These are phyloP conservation scores for Teunomyces cretensis DNA, from an alignment of 805 yeast species.

Conservation along the genomic window DNA sequence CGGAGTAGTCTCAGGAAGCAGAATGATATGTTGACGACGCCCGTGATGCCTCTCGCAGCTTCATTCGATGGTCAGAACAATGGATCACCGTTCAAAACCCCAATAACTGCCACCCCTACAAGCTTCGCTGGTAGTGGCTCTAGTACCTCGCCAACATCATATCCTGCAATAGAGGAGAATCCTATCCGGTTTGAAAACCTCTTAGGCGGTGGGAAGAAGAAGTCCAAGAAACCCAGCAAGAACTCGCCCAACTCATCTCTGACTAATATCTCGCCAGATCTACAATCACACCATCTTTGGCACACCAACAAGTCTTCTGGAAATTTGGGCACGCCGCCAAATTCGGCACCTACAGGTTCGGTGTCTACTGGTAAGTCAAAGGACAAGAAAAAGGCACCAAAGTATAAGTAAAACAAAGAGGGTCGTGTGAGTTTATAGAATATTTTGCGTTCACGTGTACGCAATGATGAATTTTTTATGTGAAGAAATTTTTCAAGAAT, in stretches of 20 bases:
- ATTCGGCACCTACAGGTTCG: slow-evolving; percentile 7
- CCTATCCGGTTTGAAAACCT: slow-evolving; percentile 26
- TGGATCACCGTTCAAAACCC: slow-evolving; percentile 7
- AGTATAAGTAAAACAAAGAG: slow-evolving; percentile 13
- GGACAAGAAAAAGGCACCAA: slow-evolving; percentile 20
- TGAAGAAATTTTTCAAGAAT: slow-evolving; percentile 2
- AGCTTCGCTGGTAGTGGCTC: slow-evolving; percentile 1
- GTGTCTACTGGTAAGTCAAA: slow-evolving; percentile 12
- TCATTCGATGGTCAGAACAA: slow-evolving; percentile 16
- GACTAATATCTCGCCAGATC: slow-evolving; percentile 15
- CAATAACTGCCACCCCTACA: slow-evolving; percentile 11
- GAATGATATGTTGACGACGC: slow-evolving; percentile 16
- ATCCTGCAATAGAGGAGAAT: slow-evolving; percentile 10
- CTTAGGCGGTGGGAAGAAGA: slow-evolving; percentile 26
- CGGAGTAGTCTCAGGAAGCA: slow-evolving; percentile 18
- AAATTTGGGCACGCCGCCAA: slow-evolving; percentile 9
- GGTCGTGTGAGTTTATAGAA: slow-evolving; percentile 5
- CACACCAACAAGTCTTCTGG: slow-evolving; percentile 3
- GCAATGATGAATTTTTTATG: neutral
- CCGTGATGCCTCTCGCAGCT: slow-evolving; percentile 20
- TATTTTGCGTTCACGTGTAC: slow-evolving; percentile 2
- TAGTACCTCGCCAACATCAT: neutral
- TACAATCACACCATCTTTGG: slow-evolving; percentile 11
- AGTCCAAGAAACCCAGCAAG: slow-evolving; percentile 15
- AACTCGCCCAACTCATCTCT: slow-evolving; percentile 14